Percentiles rank a stretch among this genome's conserved stretches.
Conservation (phyloP, 345 rosid species). For the Eucalyptus polybractea region DNA sequence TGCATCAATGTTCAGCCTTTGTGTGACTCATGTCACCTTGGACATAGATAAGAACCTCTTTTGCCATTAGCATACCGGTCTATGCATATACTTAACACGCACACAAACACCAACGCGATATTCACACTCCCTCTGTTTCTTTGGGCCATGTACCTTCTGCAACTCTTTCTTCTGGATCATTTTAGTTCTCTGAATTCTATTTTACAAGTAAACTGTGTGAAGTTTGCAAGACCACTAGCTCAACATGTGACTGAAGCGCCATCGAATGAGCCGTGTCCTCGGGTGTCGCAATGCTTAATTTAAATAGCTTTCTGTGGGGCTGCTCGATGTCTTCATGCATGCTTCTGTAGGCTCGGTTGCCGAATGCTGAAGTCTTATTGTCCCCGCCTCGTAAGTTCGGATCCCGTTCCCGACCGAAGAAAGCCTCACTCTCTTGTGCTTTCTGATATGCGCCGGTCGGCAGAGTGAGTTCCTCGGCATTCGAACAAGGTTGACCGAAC, state of each 20-base stretch:
- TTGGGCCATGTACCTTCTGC: background rate
- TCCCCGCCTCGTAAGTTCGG: background rate
- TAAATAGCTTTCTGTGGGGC: background rate
- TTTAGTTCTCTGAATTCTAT: background rate
- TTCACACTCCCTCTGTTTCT: background rate
- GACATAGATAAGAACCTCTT: background rate
- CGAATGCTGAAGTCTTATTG: background rate
- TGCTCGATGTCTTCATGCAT: background rate
- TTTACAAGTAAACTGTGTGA: background rate
- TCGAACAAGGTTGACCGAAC: conserved; percentile 6
- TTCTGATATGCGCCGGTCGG: background rate
- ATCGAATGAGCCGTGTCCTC: conserved; percentile 17
- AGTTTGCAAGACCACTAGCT: background rate
- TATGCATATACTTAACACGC: background rate
- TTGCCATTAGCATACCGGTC: background rate
- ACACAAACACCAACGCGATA: background rate
- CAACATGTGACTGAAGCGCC: conserved; percentile 53
- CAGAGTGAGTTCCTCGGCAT: background rate
- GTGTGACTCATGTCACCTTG: background rate
- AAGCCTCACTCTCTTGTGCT: background rate
- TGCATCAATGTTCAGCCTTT: background rate
- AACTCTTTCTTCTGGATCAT: background rate
- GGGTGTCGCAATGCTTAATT: background rate
- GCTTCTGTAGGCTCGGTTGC: conserved; percentile 10
- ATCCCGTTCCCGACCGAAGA: background rate